Evolutionary conservation across 2,329 filamentous ascomycete genomes (phyloP).

Genomic region (Clonostachys rhizophaga): DNA sequence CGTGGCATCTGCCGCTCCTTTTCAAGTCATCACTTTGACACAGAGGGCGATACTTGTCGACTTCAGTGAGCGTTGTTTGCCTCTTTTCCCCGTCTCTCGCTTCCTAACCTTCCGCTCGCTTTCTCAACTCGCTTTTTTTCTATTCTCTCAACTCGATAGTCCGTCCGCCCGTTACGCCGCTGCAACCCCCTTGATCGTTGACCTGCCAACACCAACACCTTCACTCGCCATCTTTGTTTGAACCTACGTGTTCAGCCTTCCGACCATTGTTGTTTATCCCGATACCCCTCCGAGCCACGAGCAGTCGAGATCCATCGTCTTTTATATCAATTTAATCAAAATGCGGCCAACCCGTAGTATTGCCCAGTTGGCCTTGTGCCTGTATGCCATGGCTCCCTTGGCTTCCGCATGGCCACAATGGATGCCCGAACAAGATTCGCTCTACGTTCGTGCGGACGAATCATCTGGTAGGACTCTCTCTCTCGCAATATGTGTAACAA

Average conservation of each 20-base stretch:
- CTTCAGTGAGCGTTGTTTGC: background rate
- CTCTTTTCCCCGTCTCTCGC: background rate
- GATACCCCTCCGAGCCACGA: background rate
- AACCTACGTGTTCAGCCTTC: background rate
- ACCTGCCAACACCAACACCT: too few species aligned
- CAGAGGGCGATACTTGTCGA: conserved; percentile 1
- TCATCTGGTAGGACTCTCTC: conserved; percentile 5
- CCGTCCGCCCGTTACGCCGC: too few species aligned
- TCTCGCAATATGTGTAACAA: background rate
- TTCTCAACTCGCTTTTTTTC: background rate
- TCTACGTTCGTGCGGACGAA: conserved; percentile 44
- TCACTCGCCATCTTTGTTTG: too few species aligned
- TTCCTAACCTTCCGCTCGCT: background rate
- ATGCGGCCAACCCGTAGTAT: conserved; percentile 47
- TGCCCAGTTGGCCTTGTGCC: conserved; percentile 41
- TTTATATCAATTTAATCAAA: conserved; percentile 5
- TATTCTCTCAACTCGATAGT: background rate
- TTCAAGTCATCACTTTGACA: background rate
- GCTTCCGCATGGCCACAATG: conserved; percentile 53
- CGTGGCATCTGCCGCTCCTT: too few species aligned
- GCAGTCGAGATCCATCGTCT: too few species aligned
- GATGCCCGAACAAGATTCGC: conserved; percentile 45
- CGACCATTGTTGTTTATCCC: background rate
- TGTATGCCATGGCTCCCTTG: conserved; percentile 43
- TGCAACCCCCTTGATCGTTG: too few species aligned